Evolutionary conservation across 148 eudicot species (phyloP).

Genomic region (Chenopodium quinoa): DNA sequence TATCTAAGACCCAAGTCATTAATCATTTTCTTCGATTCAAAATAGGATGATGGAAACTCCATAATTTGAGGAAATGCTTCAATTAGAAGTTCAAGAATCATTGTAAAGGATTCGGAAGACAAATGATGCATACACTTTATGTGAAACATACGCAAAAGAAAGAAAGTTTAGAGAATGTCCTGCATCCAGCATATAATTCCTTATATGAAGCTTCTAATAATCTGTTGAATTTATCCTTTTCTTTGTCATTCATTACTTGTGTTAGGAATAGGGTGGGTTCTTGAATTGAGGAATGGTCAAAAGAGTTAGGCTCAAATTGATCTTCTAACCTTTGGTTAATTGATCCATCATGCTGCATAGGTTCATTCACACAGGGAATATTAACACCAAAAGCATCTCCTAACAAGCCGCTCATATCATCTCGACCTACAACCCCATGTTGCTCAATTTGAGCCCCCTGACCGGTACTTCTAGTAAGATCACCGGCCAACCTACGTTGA

Average conservation of each 20-base stretch:
- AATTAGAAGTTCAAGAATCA: not conserved
- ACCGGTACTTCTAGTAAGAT: not conserved
- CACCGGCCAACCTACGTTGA: too few relatives aligned
- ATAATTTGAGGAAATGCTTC: constrained; percentile 11
- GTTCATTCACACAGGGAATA: not conserved
- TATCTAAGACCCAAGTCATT: constrained; percentile 13
- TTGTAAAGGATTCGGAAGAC: not conserved
- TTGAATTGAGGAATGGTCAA: too few relatives aligned
- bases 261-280: too few relatives aligned
- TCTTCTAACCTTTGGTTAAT: too few relatives aligned
- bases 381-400: not conserved
- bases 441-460: too few relatives aligned
- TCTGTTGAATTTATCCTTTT: too few relatives aligned
- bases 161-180: too few relatives aligned
- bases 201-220: not conserved
- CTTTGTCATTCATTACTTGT: too few relatives aligned
- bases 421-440: not conserved
- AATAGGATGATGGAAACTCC: not conserved
- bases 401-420: constrained; percentile 1
- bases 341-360: not conserved
- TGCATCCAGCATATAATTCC: not conserved
- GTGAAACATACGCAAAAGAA: too few relatives aligned
- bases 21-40: not conserved
- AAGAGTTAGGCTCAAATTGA: too few relatives aligned
- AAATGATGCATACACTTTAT: not conserved